Evolutionary conservation across 169 alveolate genomes (phyloP).

Genomic region (Eimeria acervulina): DNA sequence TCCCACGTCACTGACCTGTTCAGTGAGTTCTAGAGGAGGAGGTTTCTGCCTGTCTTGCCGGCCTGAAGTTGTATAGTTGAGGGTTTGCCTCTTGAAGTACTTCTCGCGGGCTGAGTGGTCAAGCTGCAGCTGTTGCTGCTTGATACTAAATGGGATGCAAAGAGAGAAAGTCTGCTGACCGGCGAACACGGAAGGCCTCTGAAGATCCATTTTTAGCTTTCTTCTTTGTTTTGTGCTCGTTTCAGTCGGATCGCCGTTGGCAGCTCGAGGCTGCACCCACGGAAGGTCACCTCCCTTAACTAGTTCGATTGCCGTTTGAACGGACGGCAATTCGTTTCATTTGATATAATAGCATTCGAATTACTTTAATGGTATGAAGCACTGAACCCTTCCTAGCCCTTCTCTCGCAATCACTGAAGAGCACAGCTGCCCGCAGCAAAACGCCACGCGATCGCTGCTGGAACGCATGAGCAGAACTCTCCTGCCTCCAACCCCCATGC

Average conservation of each 20-base stretch:
- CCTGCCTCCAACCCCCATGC: background rate
- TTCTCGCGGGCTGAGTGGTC: slow-evolving; percentile 47
- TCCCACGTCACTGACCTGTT: slow-evolving; percentile 11
- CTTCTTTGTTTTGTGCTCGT: background rate
- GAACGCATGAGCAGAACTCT: background rate
- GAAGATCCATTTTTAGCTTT: slow-evolving; percentile 29
- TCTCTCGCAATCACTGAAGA: background rate
- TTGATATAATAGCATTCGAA: background rate
- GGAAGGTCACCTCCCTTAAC: slow-evolving; percentile 52
- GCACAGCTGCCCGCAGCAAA: slow-evolving; percentile 8
- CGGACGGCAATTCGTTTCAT: background rate
- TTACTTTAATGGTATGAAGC: background rate
- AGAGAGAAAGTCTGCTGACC: slow-evolving; percentile 52
- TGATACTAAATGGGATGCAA: slow-evolving; percentile 37
- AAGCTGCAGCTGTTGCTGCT: slow-evolving; percentile 54
- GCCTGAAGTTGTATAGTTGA: slow-evolving; percentile 16
- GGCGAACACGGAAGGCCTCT: slow-evolving; percentile 33
- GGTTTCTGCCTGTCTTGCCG: slow-evolving; percentile 69
- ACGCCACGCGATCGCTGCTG: background rate
- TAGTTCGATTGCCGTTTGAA: background rate
- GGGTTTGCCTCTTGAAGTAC: slow-evolving; percentile 59
- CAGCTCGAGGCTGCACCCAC: slow-evolving; percentile 32
- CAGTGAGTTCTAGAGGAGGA: slow-evolving; percentile 49
- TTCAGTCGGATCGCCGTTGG: background rate
- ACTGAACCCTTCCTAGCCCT: background rate